Evolutionary conservation across 129 eudicot genomes (phyloP).

Genomic region (Solidago caesia): DNA sequence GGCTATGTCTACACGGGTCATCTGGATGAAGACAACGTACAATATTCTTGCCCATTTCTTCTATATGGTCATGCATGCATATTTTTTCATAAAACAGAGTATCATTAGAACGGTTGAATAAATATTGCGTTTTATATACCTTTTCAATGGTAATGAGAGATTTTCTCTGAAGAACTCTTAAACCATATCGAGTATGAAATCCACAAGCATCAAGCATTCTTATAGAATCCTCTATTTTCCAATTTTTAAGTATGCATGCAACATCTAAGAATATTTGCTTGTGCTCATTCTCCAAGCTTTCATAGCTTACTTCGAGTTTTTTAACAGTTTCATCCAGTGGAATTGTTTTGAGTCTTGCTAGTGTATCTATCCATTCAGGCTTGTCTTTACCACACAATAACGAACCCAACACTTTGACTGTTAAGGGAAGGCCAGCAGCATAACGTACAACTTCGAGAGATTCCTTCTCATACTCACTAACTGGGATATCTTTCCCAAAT

Average conservation of each 20-base stretch:
- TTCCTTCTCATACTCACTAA: no score
- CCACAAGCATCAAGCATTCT: slow-evolving; percentile 25
- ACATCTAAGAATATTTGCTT: slow-evolving; percentile 35
- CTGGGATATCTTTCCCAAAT: no score
- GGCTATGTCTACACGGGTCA: slow-evolving; percentile 14
- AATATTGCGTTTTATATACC: neutral
- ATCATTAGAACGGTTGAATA: no score
- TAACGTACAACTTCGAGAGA: no score
- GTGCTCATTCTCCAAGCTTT: neutral
- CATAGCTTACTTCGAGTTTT: no score
- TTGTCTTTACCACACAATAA: no score
- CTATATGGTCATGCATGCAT: slow-evolving; percentile 34
- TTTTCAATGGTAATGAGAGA: neutral
- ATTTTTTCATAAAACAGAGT: neutral
- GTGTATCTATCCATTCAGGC: no score
- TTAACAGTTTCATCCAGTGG: no score
- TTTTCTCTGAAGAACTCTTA: slow-evolving; percentile 25
- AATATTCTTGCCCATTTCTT: slow-evolving; percentile 36
- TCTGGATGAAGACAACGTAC: slow-evolving; percentile 14
- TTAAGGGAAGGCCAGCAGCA: no score
- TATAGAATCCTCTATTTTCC: neutral
- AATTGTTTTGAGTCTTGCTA: no score
- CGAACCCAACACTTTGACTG: no score
- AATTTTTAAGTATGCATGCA: slow-evolving; percentile 34
- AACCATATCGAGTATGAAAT: slow-evolving; percentile 25